Base-by-base conservation (phyloP, 768 basidiomycete genomes). In the Trametes villosa region DNA sequence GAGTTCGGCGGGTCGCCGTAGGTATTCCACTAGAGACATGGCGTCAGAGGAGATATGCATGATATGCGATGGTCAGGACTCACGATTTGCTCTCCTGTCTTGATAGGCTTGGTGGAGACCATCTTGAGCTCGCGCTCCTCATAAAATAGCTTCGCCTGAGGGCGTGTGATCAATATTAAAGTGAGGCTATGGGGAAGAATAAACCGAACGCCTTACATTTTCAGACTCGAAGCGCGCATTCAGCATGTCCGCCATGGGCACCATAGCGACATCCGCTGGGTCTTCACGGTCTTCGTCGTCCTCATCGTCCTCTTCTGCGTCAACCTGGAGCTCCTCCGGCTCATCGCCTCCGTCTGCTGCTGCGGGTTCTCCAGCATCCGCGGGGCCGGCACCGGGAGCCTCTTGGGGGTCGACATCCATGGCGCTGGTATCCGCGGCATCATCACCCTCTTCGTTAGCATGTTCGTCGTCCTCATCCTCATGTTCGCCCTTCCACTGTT, bases 211-310 rank as follows among this genome's bases (percentile, higher is more conserved):
- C n/a, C 87, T 63, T 68, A 94, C 95, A 64, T 98, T 98, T 71
- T 94, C 90, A 38, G 83, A 83, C 9, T 85, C 88, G 71, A 86
- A 92, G 53, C 87, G 83, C 12, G 96, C 97, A 68, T 99, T 99
- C 49, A 99, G 77, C 78, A 98, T 86, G 74, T 99, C 97, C 3
- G 97, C 97, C 78, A 98, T 86, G 0, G 96, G 96, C 4, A 98
- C 91, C 94, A 98, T 95, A 3, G 91, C 86, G 11, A 92, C 85
- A 62, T 90, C 85, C 11, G 81, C 79, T 7, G 83, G 76, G 59
- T 86, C 83, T 20, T 84, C 84, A 4, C 73, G 77, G 1, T 83
- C 83, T 18, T 85, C 82, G 4, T 82, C 82, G n/a, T 75, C 78
- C 17, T 71, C 63, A 40, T 68, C 67, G 45, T 59, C 66, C 24